Evolutionary conservation across 164 flowering plant species (phyloP), one percentile per base, ranked within the genome.

Genomic region (Malania oleifera): DNA sequence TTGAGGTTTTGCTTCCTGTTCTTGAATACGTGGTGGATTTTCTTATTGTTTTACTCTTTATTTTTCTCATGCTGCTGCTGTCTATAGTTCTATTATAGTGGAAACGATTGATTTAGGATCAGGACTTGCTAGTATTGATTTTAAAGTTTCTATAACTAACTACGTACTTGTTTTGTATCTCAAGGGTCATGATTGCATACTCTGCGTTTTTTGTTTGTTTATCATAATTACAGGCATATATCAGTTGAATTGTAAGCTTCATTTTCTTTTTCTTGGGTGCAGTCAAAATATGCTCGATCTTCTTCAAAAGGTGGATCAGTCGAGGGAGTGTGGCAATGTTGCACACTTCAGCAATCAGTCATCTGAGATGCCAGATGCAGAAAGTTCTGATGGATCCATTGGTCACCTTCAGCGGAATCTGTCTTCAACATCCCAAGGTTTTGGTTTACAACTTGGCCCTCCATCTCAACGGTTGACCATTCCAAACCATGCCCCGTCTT

Each of bases 231-330:
- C 38, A 17, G 20, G 15, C 19, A 26, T 45, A 50, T 12, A 6
- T 50, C 9, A 8, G 57, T 45, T 48, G 22, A 58, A 29, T 11
- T 26, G 46, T 52, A 31, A 11, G 2, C 45, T 47, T 37, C 26
- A 50, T 15, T 34, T 17, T 59, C 34, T 57, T 53, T 51, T 38
- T 52, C 34, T 37, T 58, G 1, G 59, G 67, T 62, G 70, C 82
- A 91, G 96, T 73, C 87, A 82, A 71, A 81, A 91, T 73, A 86
- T 91, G 95, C 87, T 88, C 18, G 90, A 91, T 71, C 96, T 88
- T 66, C 83, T 86, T 65, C 82, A 85, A 59, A 89, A 89, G 79
- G 91, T 85, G 67, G 96, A 89, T 51, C 88, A 77, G 56, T 73
- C 85, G 57, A 76, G 68, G 69, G 89, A 83, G 27, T 68, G 55